Conservation (phyloP, 2,329 filamentous ascomycete species). For the Neonectria ditissima region DNA sequence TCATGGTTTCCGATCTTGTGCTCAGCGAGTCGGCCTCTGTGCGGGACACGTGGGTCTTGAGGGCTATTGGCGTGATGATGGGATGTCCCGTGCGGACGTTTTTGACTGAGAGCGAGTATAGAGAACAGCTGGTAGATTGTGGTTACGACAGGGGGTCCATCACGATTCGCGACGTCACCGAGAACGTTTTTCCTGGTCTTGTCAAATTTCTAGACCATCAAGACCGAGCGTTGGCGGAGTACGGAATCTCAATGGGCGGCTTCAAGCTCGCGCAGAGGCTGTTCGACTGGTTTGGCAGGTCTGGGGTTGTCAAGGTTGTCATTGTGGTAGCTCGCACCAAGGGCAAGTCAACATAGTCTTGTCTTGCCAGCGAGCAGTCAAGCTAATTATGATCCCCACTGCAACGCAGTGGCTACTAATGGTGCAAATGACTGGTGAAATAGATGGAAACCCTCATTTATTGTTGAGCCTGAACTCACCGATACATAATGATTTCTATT, state of each 20-base stretch:
- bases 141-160: slow-evolving; percentile 60
- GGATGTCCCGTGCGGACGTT: slow-evolving; percentile 63
- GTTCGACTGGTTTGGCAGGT: slow-evolving; percentile 54
- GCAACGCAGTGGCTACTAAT: too few relatives aligned
- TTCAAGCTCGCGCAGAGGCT: slow-evolving; percentile 52
- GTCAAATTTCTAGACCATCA: slow-evolving; percentile 56
- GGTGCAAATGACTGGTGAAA: too few relatives aligned
- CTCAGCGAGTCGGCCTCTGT: slow-evolving; percentile 48
- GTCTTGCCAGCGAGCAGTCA: too few relatives aligned
- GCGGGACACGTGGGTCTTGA: slow-evolving; percentile 50
- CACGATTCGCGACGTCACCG: slow-evolving; percentile 62
- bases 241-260: slow-evolving; percentile 52
- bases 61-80: slow-evolving; percentile 59
- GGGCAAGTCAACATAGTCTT: neutral
- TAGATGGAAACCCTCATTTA: neutral
- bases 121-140: slow-evolving; percentile 55
- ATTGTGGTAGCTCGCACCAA: slow-evolving; percentile 50
- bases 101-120: slow-evolving; percentile 59
- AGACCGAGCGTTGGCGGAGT: slow-evolving; percentile 47
- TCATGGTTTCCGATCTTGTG: slow-evolving; percentile 68
- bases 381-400: too few relatives aligned
- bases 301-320: slow-evolving; percentile 50
- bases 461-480: too few relatives aligned
- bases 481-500: neutral
- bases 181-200: slow-evolving; percentile 64